Conservation (phyloP, 495 filamentous ascomycete species). For the Neurospora discreta region DNA sequence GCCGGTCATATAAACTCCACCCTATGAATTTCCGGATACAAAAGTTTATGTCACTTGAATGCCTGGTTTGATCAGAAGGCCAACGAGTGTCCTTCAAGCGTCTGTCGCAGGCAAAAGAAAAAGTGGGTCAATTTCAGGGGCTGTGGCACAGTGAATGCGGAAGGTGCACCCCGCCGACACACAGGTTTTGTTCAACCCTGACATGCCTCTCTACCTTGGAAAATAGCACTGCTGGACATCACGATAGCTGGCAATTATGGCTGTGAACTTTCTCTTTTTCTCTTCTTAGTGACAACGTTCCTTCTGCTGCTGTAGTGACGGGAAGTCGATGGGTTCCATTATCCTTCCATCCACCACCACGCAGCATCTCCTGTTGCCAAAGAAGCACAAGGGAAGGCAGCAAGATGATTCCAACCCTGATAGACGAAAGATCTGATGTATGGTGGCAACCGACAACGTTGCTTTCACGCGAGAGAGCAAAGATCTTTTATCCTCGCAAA, state of each 20-base stretch:
- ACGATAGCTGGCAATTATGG: not conserved
- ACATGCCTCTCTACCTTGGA: not conserved
- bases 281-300: too few species aligned
- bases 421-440: not conserved
- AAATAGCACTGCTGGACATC: not conserved
- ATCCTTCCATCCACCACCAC: too few species aligned
- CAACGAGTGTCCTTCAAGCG: not conserved
- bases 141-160: not conserved
- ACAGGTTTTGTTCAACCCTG: not conserved
- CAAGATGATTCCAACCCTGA: not conserved
- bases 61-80: accelerated
- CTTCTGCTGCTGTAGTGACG: too few species aligned
- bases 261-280: not conserved
- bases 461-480: not conserved
- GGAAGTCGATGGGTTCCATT: too few species aligned
- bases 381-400: too few species aligned
- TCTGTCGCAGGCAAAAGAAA: not conserved
- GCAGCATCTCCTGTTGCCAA: too few species aligned
- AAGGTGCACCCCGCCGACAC: not conserved
- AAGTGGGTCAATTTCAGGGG: not conserved
- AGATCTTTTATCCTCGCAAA: not conserved
- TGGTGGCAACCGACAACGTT: not conserved
- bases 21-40: accelerated
- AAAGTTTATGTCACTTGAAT: not conserved
- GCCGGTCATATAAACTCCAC: accelerated